phyloP scores from a whole-genome alignment of 768 basidiomycete species.

The Punctularia strigosozonata region DNA sequence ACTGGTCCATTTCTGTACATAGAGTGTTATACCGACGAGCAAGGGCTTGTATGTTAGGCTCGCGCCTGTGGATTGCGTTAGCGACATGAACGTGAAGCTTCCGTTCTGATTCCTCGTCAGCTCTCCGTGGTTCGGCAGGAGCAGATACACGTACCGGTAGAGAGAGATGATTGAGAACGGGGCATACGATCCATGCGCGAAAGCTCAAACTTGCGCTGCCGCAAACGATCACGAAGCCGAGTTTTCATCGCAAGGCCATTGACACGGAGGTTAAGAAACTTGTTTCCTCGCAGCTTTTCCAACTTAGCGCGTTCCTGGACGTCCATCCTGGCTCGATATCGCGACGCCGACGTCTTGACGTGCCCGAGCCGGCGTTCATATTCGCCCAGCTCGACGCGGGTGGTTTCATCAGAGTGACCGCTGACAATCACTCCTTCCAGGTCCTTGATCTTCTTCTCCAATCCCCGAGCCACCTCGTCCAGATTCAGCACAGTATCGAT shows the following conservation, averaged over 20 bases:
- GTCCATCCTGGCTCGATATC: conserved; percentile 6
- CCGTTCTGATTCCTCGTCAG: conserved; percentile 8
- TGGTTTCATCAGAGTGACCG: background rate
- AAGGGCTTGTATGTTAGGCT: conserved; percentile 16
- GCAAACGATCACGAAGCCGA: conserved; percentile 8
- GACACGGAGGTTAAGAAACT: conserved; percentile 7
- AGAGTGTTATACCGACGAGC: conserved; percentile 18
- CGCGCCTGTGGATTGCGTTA: conserved; percentile 12
- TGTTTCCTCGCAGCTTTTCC: conserved; percentile 2
- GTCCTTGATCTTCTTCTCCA: background rate
- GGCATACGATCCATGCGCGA: conserved; percentile 7
- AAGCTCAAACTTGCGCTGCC: conserved; percentile 12
- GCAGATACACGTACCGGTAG: conserved; percentile 13
- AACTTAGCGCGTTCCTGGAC: conserved; percentile 3
- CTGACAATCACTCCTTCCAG: background rate
- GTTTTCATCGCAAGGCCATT: conserved; percentile 13
- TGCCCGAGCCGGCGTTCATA: background rate
- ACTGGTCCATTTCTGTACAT: conserved; percentile 11
- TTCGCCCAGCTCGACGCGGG: background rate
- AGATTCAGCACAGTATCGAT: background rate
- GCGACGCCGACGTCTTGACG: too few relatives aligned
- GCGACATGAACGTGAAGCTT: conserved; percentile 18
- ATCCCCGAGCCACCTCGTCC: background rate
- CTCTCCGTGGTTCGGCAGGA: background rate
- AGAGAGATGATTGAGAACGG: conserved; percentile 8